phyloP scores from a whole-genome alignment of 345 rosid genomes.

The Tarenaya hassleriana region DNA sequence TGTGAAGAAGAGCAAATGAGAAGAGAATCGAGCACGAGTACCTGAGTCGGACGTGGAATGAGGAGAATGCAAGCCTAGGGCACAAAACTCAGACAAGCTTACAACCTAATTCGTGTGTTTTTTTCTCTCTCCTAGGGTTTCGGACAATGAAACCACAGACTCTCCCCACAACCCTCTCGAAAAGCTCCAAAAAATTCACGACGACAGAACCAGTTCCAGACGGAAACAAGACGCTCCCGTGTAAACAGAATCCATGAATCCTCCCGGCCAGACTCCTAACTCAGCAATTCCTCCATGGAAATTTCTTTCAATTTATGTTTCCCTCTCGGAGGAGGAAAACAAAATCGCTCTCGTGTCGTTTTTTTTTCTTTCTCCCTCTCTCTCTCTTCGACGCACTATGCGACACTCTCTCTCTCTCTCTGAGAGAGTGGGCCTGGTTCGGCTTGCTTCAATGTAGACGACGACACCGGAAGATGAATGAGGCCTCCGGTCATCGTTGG shows the following conservation, averaged over 20 bases:
- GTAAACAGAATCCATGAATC: not conserved
- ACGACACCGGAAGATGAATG: slow-evolving; percentile 1
- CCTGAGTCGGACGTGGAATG: slow-evolving; percentile 33
- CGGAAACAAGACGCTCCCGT: not conserved
- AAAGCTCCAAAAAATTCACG: slow-evolving; percentile 3
- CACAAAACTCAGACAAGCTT: slow-evolving; percentile 18
- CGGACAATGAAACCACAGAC: slow-evolving; percentile 12
- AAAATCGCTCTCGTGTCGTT: slow-evolving; percentile 20
- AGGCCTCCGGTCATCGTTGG: no score
- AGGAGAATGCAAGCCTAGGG: slow-evolving; percentile 40
- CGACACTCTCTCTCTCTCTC: slow-evolving; percentile 23
- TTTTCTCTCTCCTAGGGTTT: slow-evolving; percentile 46
- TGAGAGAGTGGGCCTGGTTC: slow-evolving; percentile 19
- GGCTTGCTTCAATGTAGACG: not conserved
- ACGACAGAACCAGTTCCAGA: not conserved
- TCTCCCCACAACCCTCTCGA: not conserved
- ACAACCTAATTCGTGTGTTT: slow-evolving; percentile 13
- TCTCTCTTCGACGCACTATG: slow-evolving; percentile 36
- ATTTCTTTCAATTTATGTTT: slow-evolving; percentile 32
- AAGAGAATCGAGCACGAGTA: slow-evolving; percentile 25
- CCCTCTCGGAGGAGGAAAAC: slow-evolving; percentile 27
- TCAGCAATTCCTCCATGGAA: slow-evolving; percentile 13
- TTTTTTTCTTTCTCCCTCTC: slow-evolving; percentile 20
- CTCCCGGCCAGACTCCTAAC: not conserved
- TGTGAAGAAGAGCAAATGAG: slow-evolving; percentile 6